Conservation (phyloP, 2,329 filamentous ascomycete species). For the Fusarium acutatum region DNA sequence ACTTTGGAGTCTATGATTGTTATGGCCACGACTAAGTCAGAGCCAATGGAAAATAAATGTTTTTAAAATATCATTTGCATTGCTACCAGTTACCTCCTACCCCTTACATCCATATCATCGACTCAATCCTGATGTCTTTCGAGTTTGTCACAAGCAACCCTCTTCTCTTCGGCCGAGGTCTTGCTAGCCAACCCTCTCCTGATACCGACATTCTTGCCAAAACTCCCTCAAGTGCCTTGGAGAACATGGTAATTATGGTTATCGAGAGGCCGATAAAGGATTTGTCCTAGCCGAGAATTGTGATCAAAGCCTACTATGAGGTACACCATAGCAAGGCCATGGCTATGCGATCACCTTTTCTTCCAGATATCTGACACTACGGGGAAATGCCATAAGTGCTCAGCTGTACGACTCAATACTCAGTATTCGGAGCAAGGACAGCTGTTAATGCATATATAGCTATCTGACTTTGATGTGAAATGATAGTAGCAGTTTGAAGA, state of each 20-base stretch:
- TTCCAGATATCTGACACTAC: neutral
- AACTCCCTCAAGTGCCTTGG: neutral
- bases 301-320: neutral
- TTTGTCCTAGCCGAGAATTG: neutral
- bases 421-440: neutral
- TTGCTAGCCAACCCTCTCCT: neutral
- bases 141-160: neutral
- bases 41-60: constrained; percentile 5
- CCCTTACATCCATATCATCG: neutral
- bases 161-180: neutral
- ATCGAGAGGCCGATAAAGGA: neutral
- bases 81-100: neutral
- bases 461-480: neutral
- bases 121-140: neutral
- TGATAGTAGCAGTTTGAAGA: neutral
- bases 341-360: neutral
- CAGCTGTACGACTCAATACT: neutral
- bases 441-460: neutral
- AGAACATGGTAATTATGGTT: neutral
- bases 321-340: neutral
- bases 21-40: neutral
- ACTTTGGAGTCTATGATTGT: constrained; percentile 17
- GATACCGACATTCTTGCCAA: neutral
- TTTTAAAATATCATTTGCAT: neutral
- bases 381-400: neutral